Percentiles rank a stretch among this genome's conserved stretches.
These are phyloP conservation scores for Mortierella claussenii DNA, from an alignment of 192 early-diverging fungal genomes.

Conservation along the genomic window DNA sequence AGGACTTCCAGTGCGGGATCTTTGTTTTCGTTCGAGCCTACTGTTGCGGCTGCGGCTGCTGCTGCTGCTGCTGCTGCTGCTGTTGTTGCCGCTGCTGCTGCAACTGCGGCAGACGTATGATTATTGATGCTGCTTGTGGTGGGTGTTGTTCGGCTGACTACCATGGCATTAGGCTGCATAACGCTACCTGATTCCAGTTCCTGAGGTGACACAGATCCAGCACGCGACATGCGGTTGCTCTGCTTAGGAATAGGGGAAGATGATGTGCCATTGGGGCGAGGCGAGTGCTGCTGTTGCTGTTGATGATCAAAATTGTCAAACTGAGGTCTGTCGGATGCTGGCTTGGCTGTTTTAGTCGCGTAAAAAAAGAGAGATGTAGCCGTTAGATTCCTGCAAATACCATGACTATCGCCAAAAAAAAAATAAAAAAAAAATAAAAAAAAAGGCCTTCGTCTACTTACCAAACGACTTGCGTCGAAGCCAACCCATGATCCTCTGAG, in stretches of 20 bases:
- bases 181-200: slow-evolving; percentile 3
- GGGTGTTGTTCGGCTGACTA: slow-evolving; percentile 9
- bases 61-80: slow-evolving; percentile 2
- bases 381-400: too few species aligned
- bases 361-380: too few species aligned
- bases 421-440: too few species aligned
- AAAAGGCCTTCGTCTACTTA: too few species aligned
- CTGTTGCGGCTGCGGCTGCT: slow-evolving; percentile 1
- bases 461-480: slow-evolving; percentile 72
- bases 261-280: slow-evolving; percentile 11
- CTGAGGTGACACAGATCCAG: slow-evolving; percentile 24
- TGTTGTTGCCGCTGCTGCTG: background rate
- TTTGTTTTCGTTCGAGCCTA: too few species aligned
- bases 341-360: too few species aligned
- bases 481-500: slow-evolving; percentile 82
- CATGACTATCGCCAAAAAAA: too few species aligned
- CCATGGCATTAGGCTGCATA: slow-evolving; percentile 10
- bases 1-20: slow-evolving; percentile 44
- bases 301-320: slow-evolving; percentile 17
- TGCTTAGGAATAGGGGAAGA: slow-evolving; percentile 12
- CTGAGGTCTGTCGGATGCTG: slow-evolving; percentile 15
- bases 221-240: slow-evolving; percentile 3
- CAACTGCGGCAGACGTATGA: too few species aligned
- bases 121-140: background rate
- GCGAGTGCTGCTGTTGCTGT: background rate